Base-by-base conservation (phyloP, 192 early-diverging fungal genomes). In the Backusella morwellensis region DNA sequence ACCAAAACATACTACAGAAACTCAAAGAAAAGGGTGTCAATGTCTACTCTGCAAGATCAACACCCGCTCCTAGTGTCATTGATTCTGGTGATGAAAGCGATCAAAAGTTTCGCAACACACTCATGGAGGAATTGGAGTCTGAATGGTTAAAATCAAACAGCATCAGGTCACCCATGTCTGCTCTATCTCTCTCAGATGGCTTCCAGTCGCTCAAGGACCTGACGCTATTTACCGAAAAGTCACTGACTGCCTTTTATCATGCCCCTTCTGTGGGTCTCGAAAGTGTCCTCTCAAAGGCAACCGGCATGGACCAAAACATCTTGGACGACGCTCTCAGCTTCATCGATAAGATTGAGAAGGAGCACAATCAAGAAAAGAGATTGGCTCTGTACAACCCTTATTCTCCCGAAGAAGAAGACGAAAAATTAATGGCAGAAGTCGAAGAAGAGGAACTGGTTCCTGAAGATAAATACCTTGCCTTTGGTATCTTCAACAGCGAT, bases 41-140 rank as follows among this genome's bases (percentile, higher is more conserved):
- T 21, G 50, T 78, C 3, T 29, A 68, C 17, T 72, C 82, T 15
- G 17, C 82, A 17, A n/a, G 32, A 7, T 66, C 71, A 15, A 75
- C 78, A 29, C 74, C 82, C 32, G 63, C 78, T 23, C 68, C 75
- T 26, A 83, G 82, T 35, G 35, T 63, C 56, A 26, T 63, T 63
- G 26, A 38, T 12, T 74, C 63, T 42, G 44, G 66, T 44, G 76
- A 67, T 3, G 36, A 71, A 4, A 29, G n/a, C 32, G 56, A 21
- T 11, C 56, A 63, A 29, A 38, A 23, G 21, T 40, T 23, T 19
- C 35, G 54, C 42, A 63, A 66, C 21, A 71, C 86, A 9, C 81
- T 90, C 21, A 73, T 90, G 38, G 81, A 75, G 29, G 89, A 90
- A 70, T 74, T 90, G 2, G 89, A 90, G 70, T 83, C 54, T 41